Evolutionary conservation across 164 flowering plant species (phyloP).

Genomic region (Macadamia integrifolia): DNA sequence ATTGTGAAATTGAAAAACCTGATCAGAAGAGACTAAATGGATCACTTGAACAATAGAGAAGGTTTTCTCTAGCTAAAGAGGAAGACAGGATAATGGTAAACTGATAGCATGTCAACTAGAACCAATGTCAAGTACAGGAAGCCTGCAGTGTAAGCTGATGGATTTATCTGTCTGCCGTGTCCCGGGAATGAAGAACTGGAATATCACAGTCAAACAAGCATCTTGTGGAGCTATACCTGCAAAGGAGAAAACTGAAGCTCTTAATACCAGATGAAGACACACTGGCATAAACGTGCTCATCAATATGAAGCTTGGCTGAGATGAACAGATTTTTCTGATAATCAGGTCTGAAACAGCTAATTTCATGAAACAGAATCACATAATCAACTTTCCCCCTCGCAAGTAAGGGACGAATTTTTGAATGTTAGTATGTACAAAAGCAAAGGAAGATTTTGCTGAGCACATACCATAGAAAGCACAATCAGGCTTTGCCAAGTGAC

Average conservation of each 20-base stretch:
- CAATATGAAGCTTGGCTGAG: background rate
- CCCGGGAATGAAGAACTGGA: conserved; percentile 93
- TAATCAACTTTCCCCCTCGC: background rate
- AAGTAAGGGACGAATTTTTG: background rate
- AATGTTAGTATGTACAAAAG: background rate
- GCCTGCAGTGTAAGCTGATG: conserved; percentile 85
- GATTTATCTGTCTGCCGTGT: conserved; percentile 80
- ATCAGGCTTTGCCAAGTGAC: conserved; percentile 81
- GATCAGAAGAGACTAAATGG: background rate
- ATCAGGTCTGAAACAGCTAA: background rate
- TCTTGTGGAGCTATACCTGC: conserved; percentile 54
- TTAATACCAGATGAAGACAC: background rate
- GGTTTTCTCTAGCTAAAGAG: background rate
- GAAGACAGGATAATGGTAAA: background rate
- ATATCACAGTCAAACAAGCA: conserved; percentile 80
- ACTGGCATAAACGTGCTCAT: background rate
- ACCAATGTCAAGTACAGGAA: conserved; percentile 85
- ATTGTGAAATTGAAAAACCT: background rate
- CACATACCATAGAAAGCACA: conserved; percentile 73
- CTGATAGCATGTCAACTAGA: conserved; percentile 30
- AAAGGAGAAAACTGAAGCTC: background rate
- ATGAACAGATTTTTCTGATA: background rate
- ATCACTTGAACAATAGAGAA: background rate
- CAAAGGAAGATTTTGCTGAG: background rate
- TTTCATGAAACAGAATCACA: background rate